These are phyloP conservation scores for Lactifluus volemus DNA, from an alignment of 768 basidiomycete species.

Conservation along the genomic window DNA sequence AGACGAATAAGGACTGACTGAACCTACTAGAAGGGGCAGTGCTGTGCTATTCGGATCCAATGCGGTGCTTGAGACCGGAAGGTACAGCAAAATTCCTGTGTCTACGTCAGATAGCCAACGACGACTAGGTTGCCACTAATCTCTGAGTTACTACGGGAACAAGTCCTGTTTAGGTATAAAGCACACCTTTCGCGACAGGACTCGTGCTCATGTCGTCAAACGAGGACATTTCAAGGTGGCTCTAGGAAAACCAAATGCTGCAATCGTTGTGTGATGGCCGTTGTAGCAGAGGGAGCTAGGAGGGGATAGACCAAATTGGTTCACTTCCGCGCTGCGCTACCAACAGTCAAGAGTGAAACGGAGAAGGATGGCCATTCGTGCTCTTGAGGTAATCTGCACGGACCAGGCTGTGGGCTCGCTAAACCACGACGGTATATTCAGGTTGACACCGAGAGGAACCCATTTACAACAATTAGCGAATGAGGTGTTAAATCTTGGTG, in stretches of 20 bases:
- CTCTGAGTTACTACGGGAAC: not conserved
- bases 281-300: not conserved
- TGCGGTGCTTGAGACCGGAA: not conserved
- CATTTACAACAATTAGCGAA: not conserved
- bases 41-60: not conserved
- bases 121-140: not conserved
- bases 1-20: not conserved
- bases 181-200: not conserved
- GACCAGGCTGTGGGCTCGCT: not conserved
- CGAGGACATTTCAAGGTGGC: not conserved
- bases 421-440: not conserved
- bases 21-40: constrained; percentile 3
- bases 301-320: not conserved
- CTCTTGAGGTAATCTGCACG: not conserved
- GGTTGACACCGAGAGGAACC: not conserved
- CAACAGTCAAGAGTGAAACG: not conserved
- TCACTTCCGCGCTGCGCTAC: not conserved
- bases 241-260: not conserved
- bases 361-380: not conserved
- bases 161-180: not conserved
- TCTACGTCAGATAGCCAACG: not conserved
- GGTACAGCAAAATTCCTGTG: not conserved
- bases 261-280: not conserved
- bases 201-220: not conserved
- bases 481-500: not conserved